These are phyloP conservation scores for Kodamaea suecica DNA, from an alignment of 1,139 yeast species.

Conservation along the genomic window DNA sequence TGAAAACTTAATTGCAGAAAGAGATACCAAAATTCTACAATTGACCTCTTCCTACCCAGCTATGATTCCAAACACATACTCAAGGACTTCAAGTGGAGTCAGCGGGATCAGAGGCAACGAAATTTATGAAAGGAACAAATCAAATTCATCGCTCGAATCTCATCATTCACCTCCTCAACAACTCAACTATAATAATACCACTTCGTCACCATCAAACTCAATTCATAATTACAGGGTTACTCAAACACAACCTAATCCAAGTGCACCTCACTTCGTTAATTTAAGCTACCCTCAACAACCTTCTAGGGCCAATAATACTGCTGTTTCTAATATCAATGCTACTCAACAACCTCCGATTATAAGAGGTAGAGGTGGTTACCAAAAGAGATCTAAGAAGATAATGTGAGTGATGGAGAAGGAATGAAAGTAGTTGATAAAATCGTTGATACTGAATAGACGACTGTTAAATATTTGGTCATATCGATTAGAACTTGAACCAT, in stretches of 20 bases:
- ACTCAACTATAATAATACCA: background rate
- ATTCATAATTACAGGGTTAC: background rate
- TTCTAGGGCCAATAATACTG: slow-evolving; percentile 3
- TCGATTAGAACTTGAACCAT: too few relatives aligned
- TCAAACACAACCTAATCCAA: background rate
- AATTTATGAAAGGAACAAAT: slow-evolving; percentile 6
- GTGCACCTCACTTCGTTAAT: background rate
- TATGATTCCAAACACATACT: slow-evolving; percentile 30
- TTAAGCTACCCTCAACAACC: slow-evolving; percentile 2
- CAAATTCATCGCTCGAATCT: slow-evolving; percentile 14
- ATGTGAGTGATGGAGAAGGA: slow-evolving; percentile 13
- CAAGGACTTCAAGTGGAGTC: background rate
- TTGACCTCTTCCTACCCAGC: slow-evolving; percentile 42
- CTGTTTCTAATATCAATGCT: slow-evolving; percentile 9
- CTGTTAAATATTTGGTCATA: too few relatives aligned
- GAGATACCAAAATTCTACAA: slow-evolving; percentile 34
- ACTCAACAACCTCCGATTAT: slow-evolving; percentile 28
- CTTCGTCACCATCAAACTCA: slow-evolving; percentile 1
- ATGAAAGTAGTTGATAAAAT: background rate
- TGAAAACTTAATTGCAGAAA: slow-evolving; percentile 38
- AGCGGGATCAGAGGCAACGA: slow-evolving; percentile 1
- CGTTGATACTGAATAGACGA: background rate
- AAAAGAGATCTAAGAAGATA: slow-evolving; percentile 41
- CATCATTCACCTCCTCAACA: slow-evolving; percentile 7
- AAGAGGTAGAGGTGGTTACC: slow-evolving; percentile 52